A percentile compares a stretch with the other conserved stretches of the same genome.
Conservation (phyloP, 192 early-diverging fungal genomes). For the Obelidium mucronatum region DNA sequence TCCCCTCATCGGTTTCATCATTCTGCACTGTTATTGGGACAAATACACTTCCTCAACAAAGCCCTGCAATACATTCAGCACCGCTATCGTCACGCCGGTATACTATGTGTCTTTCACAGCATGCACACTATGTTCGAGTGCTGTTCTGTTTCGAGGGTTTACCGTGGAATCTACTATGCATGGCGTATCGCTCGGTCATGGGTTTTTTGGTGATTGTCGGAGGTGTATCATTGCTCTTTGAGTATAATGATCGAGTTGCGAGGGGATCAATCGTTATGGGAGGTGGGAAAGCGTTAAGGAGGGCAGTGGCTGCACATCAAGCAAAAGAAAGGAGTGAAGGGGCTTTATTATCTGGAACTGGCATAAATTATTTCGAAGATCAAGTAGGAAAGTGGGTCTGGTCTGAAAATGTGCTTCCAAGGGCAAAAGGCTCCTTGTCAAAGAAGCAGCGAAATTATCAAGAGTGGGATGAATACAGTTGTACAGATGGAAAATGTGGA, state of each 20-base stretch:
- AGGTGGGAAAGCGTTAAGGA: background rate
- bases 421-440: too few relatives aligned
- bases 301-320: background rate
- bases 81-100: slow-evolving; percentile 74
- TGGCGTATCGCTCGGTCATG: slow-evolving; percentile 31
- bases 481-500: background rate
- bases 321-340: background rate
- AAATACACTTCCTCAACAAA: slow-evolving; percentile 74
- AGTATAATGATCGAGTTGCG: slow-evolving; percentile 43
- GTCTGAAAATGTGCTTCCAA: too few relatives aligned
- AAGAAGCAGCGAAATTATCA: too few relatives aligned
- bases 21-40: slow-evolving; percentile 50
- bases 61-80: slow-evolving; percentile 70
- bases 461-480: background rate
- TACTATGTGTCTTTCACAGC: slow-evolving; percentile 76
- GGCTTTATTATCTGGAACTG: too few relatives aligned
- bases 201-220: slow-evolving; percentile 51
- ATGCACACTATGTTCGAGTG: slow-evolving; percentile 64
- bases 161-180: slow-evolving; percentile 19
- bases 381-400: too few relatives aligned
- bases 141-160: slow-evolving; percentile 74
- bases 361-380: too few relatives aligned
- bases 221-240: slow-evolving; percentile 48
- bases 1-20: slow-evolving; percentile 60
- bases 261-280: background rate